Conservation (phyloP, 257 asterid species). For the Petrea volubilis region DNA sequence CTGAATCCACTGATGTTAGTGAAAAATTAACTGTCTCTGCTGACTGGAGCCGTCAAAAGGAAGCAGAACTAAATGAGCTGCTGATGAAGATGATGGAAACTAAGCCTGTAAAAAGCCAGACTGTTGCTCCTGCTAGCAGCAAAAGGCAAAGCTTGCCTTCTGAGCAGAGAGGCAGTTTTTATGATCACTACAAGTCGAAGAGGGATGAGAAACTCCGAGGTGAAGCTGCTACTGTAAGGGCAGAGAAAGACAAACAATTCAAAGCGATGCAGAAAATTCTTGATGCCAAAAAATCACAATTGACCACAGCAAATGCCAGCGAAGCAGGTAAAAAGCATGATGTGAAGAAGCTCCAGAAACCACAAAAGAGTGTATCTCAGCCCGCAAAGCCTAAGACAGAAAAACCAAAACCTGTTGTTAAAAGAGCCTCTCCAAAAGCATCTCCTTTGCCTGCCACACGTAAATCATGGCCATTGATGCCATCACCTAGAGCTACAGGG, state of each 20-base stretch:
- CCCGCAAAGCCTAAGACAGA: slow-evolving; percentile 61
- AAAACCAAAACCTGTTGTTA: slow-evolving; percentile 49
- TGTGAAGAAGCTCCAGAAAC: slow-evolving; percentile 61
- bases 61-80: slow-evolving; percentile 86
- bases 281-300: slow-evolving; percentile 56
- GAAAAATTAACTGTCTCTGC: slow-evolving; percentile 59
- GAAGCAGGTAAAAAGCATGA: slow-evolving; percentile 48
- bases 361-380: slow-evolving; percentile 46
- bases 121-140: slow-evolving; percentile 37
- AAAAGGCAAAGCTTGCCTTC: slow-evolving; percentile 58
- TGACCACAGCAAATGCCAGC: slow-evolving; percentile 43
- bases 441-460: slow-evolving; percentile 72
- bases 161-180: slow-evolving; percentile 65
- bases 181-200: slow-evolving; percentile 70
- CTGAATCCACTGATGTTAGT: slow-evolving; percentile 38
- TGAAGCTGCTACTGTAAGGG: slow-evolving; percentile 51
- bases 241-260: slow-evolving; percentile 62
- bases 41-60: slow-evolving; percentile 92
- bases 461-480: slow-evolving; percentile 86
- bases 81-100: slow-evolving; percentile 91
- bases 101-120: slow-evolving; percentile 60
- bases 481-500: slow-evolving; percentile 63
- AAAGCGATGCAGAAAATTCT: slow-evolving; percentile 47
- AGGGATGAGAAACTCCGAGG: slow-evolving; percentile 74
- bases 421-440: slow-evolving; percentile 58